Conservation (phyloP, 2,329 filamentous ascomycete species). For the Aspergillus alliaceus region DNA sequence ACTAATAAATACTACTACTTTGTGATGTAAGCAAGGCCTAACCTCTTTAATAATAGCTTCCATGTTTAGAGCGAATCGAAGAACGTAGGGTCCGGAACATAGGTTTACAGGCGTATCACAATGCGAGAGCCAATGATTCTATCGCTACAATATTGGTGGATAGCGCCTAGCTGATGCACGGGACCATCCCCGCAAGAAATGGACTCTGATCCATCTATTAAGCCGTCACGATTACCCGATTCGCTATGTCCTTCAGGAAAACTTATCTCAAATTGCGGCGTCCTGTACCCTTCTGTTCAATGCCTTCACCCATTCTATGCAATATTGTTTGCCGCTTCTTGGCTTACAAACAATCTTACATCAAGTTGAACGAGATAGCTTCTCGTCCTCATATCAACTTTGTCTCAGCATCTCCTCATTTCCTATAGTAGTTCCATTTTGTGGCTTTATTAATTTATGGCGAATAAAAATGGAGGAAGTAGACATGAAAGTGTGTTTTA, state of each 20-base stretch:
- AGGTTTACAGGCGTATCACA: not conserved
- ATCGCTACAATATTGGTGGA: not conserved
- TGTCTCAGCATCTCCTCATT: not conserved
- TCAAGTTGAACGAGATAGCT: not conserved
- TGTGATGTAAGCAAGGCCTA: too few relatives aligned
- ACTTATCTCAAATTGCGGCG: not conserved
- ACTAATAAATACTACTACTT: too few relatives aligned
- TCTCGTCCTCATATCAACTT: not conserved
- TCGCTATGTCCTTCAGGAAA: not conserved
- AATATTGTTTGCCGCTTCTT: not conserved
- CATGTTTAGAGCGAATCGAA: too few relatives aligned
- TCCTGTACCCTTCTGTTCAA: not conserved
- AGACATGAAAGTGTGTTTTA: not conserved
- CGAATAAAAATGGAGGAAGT: not conserved
- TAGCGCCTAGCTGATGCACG: not conserved
- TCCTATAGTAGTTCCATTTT: not conserved
- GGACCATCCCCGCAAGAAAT: not conserved
- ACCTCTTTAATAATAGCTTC: too few relatives aligned
- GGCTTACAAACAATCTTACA: not conserved
- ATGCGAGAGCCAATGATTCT: not conserved
- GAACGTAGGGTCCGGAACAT: too few relatives aligned
- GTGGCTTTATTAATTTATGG: not conserved
- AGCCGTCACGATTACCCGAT: not conserved
- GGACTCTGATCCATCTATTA: not conserved
- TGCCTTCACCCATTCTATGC: not conserved